Percentiles rank a stretch among this genome's conserved stretches.
Evolutionary conservation across 2,329 filamentous ascomycete genomes (phyloP).

Genomic region (Fulvia fulva): DNA sequence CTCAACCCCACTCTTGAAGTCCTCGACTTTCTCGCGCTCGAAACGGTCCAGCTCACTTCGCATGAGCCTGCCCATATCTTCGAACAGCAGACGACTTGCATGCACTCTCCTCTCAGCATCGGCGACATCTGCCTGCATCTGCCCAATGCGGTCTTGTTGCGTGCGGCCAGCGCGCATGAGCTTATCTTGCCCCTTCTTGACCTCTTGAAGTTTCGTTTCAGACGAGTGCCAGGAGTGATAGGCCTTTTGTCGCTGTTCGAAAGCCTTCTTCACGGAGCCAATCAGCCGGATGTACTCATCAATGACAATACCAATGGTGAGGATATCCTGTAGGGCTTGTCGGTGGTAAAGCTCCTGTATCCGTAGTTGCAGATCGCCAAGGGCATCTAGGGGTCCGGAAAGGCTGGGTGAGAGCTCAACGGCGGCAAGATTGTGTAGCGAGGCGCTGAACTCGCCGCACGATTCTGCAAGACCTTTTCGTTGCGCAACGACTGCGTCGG

Average conservation of each 20-base stretch:
- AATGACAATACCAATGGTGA: constrained; percentile 94
- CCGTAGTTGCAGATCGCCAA: constrained; percentile 89
- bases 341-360: constrained; percentile 94
- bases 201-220: constrained; percentile 86
- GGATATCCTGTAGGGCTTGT: constrained; percentile 92
- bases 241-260: constrained; percentile 86
- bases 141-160: constrained; percentile 90
- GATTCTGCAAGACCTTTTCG: constrained; percentile 91
- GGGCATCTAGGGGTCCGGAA: constrained; percentile 81
- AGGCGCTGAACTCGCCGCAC: constrained; percentile 87
- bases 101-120: constrained; percentile 93
- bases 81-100: constrained; percentile 83
- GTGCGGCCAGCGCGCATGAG: constrained; percentile 90
- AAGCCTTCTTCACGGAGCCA: constrained; percentile 89
- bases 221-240: constrained; percentile 92
- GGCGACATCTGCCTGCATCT: constrained; percentile 87
- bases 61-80: constrained; percentile 96
- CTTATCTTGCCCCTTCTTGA: constrained; percentile 86
- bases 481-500: constrained; percentile 87
- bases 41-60: constrained; percentile 86
- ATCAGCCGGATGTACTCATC: constrained; percentile 98
- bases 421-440: constrained; percentile 84
- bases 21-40: constrained; percentile 95
- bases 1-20: constrained; percentile 97
- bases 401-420: constrained; percentile 88